Evolutionary conservation across 2,329 filamentous ascomycete genomes (phyloP).

Genomic region (Sporothrix dimorphospora): DNA sequence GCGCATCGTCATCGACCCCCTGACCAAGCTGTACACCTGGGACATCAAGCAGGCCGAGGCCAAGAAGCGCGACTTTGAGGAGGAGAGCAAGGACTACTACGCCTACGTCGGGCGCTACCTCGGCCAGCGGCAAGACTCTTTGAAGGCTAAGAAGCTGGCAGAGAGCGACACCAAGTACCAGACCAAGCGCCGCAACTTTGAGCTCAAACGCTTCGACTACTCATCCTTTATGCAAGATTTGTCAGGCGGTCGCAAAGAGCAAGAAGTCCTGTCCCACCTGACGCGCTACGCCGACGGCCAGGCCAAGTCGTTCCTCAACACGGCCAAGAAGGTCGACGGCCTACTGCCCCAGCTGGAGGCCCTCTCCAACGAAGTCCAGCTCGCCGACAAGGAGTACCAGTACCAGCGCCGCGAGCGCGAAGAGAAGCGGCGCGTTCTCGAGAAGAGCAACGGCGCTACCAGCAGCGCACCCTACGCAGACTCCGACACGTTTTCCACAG

Average conservation of each 20-base stretch:
- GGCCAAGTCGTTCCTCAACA: slow-evolving; percentile 76
- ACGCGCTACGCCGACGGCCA: slow-evolving; percentile 94
- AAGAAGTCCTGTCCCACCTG: slow-evolving; percentile 91
- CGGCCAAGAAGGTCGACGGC: slow-evolving; percentile 84
- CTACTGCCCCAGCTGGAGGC: slow-evolving; percentile 90
- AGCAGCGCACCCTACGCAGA: slow-evolving; percentile 51
- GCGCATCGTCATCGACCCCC: slow-evolving; percentile 90
- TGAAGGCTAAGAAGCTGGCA: slow-evolving; percentile 95
- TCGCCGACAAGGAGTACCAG: slow-evolving; percentile 95
- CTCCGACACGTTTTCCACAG: slow-evolving; percentile 28
- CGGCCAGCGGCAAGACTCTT: slow-evolving; percentile 91
- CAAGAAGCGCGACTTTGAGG: slow-evolving; percentile 97
- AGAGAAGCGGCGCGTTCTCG: slow-evolving; percentile 85
- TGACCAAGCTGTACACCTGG: slow-evolving; percentile 86
- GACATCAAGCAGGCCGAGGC: slow-evolving; percentile 98
- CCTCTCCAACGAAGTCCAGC: slow-evolving; percentile 82
- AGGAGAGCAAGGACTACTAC: slow-evolving; percentile 98
- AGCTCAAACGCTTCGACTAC: slow-evolving; percentile 97
- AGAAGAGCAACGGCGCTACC: slow-evolving; percentile 71
- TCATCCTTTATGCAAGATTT: slow-evolving; percentile 99
- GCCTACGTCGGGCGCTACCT: slow-evolving; percentile 92
- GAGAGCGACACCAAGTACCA: slow-evolving; percentile 98
- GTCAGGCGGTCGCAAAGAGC: slow-evolving; percentile 98
- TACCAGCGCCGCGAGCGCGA: slow-evolving; percentile 93
- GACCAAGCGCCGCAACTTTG: slow-evolving; percentile 88